Evolutionary conservation across 2,329 filamentous ascomycete genomes (phyloP).

Genomic region (Sphaerulina vaccinii): DNA sequence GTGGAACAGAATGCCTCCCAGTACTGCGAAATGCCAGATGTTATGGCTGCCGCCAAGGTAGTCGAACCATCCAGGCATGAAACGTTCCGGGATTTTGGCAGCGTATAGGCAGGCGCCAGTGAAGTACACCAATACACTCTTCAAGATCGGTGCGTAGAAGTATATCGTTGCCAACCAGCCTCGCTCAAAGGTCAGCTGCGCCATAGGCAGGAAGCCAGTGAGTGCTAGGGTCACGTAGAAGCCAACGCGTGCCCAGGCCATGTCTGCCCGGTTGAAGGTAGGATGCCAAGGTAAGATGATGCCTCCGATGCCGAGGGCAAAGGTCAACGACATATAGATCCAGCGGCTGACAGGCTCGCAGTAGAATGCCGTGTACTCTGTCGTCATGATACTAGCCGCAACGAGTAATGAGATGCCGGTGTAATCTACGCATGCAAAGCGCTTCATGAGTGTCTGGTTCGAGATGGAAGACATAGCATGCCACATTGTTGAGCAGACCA

Average conservation of each 20-base stretch:
- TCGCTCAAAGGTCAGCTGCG: slow-evolving; percentile 77
- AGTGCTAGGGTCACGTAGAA: slow-evolving; percentile 87
- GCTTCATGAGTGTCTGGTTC: slow-evolving; percentile 82
- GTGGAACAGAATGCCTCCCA: slow-evolving; percentile 96
- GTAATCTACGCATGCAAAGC: slow-evolving; percentile 97
- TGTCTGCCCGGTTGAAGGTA: slow-evolving; percentile 85
- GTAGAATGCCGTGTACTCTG: slow-evolving; percentile 98
- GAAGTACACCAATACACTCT: slow-evolving; percentile 84
- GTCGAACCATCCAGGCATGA: slow-evolving; percentile 89
- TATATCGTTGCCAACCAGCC: slow-evolving; percentile 77
- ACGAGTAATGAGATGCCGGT: slow-evolving; percentile 95
- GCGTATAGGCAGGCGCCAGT: slow-evolving; percentile 83
- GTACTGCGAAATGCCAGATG: slow-evolving; percentile 91
- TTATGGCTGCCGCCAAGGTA: slow-evolving; percentile 96
- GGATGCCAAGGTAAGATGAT: slow-evolving; percentile 96
- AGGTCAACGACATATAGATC: slow-evolving; percentile 80
- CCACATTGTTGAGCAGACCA: slow-evolving; percentile 94
- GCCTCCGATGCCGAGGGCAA: slow-evolving; percentile 76
- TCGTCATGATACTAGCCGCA: slow-evolving; percentile 94
- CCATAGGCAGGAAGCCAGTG: slow-evolving; percentile 84
- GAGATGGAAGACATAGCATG: slow-evolving; percentile 98
- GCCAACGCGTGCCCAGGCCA: slow-evolving; percentile 86
- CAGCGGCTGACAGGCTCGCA: slow-evolving; percentile 87
- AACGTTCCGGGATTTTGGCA: slow-evolving; percentile 87
- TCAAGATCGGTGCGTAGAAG: slow-evolving; percentile 84